Base-by-base conservation (phyloP, 768 basidiomycete species). In the Cubamyces lactineus region DNA sequence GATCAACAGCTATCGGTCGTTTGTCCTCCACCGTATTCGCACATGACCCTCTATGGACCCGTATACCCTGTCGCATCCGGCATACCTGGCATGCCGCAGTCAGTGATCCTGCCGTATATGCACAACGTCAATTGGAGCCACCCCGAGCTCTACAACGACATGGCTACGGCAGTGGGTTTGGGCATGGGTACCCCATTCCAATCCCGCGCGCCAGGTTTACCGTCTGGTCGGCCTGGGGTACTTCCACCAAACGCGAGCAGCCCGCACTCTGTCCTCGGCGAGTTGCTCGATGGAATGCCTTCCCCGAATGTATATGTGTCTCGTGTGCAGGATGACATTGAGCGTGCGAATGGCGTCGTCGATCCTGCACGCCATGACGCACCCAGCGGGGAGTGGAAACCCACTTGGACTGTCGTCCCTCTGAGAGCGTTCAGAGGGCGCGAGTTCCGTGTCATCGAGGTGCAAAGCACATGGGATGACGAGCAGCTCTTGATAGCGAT, bases 391-490 rank as follows among this genome's bases (percentile, higher is more conserved):
- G 50, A 47, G 26, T 61, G 51, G 50, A 28, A 42, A 13, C 46
- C 56, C 8, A 21, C 43, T 30, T 50, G 53, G 52, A 17, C 21
- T n/a, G 38, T 63, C n/a, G 52, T 50, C 38, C 50, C 30, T 11
- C 42, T 50, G 43, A 53, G 43, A 30, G 53, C 47, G 34, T 64
- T 60, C 43, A 41, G 58, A 39, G 59, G 57, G n/a, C 38, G 26
- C 2, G 26, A 50, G 5, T 49, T n/a, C 34, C n/a, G 7, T 16
- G 23, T 26, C 15, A 21, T 60, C 38, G 40, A 43, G 0, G 38
- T 64, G 13, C 1, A 45, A 12, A 23, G 13, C 5, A 19, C 26
- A 16, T 66, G 65, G 65, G 65, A 66, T 28, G 65, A 66, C 42
- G 65, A 56, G 30, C 48, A 26, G 17, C 53, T 66, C 1, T 42